Evolutionary conservation across 2,329 filamentous ascomycete species (phyloP), one percentile per base, ranked within the genome.

Genomic region (Talaromyces rugulosus): DNA sequence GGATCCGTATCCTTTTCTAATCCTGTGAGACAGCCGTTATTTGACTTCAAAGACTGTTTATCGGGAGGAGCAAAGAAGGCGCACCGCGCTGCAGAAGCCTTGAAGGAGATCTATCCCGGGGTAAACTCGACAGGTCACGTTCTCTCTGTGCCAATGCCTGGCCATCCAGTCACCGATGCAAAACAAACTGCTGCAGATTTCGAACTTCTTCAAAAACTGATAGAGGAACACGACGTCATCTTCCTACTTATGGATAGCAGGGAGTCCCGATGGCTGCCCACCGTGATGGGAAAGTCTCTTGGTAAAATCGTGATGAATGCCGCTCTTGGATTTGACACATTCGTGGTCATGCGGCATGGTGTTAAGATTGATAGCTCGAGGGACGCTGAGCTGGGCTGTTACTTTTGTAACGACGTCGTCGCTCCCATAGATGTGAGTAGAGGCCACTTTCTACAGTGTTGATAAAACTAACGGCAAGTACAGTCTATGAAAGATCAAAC

Each of bases 321-420:
- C 7, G 95, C 95, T 1, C 83, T 99, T 3, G 95, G 95, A 0
- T 99, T 99, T 71, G 95, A 99, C 76, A 95, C 92, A 0, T 99
- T 91, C 70, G 92, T 99, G 2, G 92, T 96, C 40, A 98, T 99
- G 95, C 87, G 95, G 61, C 95, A 99, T 75, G 95, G 95, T 1
- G 82, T 91, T 5, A 84, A 86, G 67, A 81, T 82, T 3, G 74
- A 77, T 50, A 79, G 82, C 57, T 81, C 84, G 11, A 82, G 78
- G n/a, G 81, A 86, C 59, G 80, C 86, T 58, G 87, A 91, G 30
- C 82, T 98, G 30, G 95, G 95, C 9, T 99, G 95, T 77, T 99
- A 99, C 75, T 99, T 98, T 77, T 99, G 95, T 78, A 98, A 96
- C 70, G 95, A 99, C 74, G 94, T 99, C 30, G 94, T 98, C 56